phyloP scores from a whole-genome alignment of 208 protist genomes.

The Wallacemonas sp. region DNA sequence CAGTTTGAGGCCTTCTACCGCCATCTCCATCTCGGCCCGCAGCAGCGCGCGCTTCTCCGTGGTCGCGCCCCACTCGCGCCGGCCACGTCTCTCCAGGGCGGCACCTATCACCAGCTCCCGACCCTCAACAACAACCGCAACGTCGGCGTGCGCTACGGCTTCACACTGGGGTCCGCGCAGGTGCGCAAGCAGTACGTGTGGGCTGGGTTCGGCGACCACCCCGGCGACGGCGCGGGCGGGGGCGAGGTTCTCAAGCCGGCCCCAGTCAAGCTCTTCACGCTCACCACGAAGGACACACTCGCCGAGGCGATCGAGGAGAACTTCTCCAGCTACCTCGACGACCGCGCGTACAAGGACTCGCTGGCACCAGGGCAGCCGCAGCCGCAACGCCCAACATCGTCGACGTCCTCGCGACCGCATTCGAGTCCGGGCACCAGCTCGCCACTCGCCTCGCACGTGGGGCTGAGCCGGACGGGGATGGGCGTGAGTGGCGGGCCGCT shows the following conservation, averaged over 20 bases:
- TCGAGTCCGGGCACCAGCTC: not conserved
- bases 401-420: not conserved
- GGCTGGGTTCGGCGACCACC: not conserved
- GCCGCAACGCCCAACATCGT: not conserved
- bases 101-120: constrained; percentile 61
- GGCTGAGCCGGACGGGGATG: not conserved
- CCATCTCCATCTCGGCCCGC: constrained; percentile 47
- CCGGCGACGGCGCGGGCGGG: not conserved
- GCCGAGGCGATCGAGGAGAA: constrained; percentile 58
- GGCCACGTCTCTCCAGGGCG: constrained; percentile 59
- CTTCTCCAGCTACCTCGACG: constrained; percentile 69
- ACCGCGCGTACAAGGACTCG: constrained; percentile 53
- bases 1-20: constrained; percentile 74
- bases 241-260: constrained; percentile 18
- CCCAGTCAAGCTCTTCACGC: constrained; percentile 87
- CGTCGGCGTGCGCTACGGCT: constrained; percentile 8
- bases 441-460: not conserved
- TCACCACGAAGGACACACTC: constrained; percentile 61
- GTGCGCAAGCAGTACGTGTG: constrained; percentile 8
- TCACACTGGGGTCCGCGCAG: constrained; percentile 11
- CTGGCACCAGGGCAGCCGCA: not conserved
- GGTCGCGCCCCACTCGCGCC: constrained; percentile 69
- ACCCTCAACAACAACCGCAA: constrained; percentile 8
- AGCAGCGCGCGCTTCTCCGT: constrained; percentile 51
- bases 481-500: not conserved